These are phyloP conservation scores for Albugo candida DNA, from an alignment of 352 stramenopile genomes.

Conservation along the genomic window DNA sequence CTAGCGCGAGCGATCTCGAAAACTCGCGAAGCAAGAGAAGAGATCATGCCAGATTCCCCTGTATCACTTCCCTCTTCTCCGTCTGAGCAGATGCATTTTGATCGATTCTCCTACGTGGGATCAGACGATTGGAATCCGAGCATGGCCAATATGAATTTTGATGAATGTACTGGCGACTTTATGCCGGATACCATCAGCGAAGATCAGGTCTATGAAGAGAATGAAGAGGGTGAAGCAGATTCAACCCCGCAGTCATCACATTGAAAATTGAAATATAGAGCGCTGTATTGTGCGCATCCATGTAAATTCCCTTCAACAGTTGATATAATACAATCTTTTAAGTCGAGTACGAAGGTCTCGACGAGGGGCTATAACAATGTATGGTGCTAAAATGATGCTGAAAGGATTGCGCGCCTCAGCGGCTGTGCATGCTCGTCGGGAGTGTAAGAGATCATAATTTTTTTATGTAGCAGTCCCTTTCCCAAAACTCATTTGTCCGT, in stretches of 20 bases:
- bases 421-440: not conserved
- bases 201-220: constrained; percentile 22
- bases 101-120: constrained; percentile 52
- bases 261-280: no score
- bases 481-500: not conserved
- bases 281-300: no score
- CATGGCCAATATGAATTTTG: constrained; percentile 45
- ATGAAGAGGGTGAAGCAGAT: no score
- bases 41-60: constrained; percentile 49
- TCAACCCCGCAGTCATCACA: no score
- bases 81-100: constrained; percentile 48
- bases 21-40: constrained; percentile 43
- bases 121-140: constrained; percentile 34
- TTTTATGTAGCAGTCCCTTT: not conserved
- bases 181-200: constrained; percentile 14
- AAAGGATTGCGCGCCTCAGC: no score
- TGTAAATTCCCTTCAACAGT: no score
- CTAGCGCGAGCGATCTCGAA: constrained; percentile 39
- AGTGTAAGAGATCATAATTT: not conserved
- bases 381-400: no score
- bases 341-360: no score
- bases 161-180: constrained; percentile 34
- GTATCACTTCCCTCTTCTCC: constrained; percentile 43
- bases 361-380: no score
- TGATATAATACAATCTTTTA: no score